Evolutionary conservation across 768 basidiomycete genomes (phyloP).

Genomic region (Pisolithus microcarpus): DNA sequence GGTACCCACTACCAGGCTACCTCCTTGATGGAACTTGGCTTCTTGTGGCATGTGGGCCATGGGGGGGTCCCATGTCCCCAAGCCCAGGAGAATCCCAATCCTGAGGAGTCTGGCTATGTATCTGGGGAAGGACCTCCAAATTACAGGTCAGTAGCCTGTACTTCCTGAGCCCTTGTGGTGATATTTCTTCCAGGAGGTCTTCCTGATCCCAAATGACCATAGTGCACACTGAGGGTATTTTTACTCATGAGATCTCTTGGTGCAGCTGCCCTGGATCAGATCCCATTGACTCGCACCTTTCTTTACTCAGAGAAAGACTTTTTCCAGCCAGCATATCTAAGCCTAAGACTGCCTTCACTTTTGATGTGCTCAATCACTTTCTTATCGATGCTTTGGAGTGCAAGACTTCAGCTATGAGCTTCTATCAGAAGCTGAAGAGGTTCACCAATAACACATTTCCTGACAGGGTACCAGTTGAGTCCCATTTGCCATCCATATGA

Average conservation of each 20-base stretch:
- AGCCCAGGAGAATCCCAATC: neutral
- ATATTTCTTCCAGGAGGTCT: neutral
- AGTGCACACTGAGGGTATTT: neutral
- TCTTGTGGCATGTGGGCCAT: conserved; percentile 18
- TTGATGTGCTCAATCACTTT: conserved; percentile 3
- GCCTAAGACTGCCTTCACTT: conserved; percentile 6
- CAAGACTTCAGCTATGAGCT: conserved; percentile 10
- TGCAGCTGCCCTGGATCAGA: neutral
- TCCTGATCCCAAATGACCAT: neutral
- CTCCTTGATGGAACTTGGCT: conserved; percentile 14
- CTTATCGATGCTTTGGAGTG: conserved; percentile 5
- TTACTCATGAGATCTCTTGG: conserved; percentile 1
- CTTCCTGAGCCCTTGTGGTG: neutral
- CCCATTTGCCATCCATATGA: no score
- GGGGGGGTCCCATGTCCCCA: conserved; percentile 11
- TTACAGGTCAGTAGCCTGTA: neutral
- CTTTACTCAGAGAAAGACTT: neutral
- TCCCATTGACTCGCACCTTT: neutral
- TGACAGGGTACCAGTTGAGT: neutral
- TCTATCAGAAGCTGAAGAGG: conserved; percentile 3
- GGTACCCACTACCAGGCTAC: conserved; percentile 8
- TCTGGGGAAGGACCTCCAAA: neutral
- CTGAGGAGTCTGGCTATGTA: no score
- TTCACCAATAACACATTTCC: conserved; percentile 3
- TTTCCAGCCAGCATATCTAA: conserved; percentile 2